These are phyloP conservation scores for Rhodocollybia butyracea DNA, from an alignment of 768 basidiomycete genomes.

Conservation along the genomic window DNA sequence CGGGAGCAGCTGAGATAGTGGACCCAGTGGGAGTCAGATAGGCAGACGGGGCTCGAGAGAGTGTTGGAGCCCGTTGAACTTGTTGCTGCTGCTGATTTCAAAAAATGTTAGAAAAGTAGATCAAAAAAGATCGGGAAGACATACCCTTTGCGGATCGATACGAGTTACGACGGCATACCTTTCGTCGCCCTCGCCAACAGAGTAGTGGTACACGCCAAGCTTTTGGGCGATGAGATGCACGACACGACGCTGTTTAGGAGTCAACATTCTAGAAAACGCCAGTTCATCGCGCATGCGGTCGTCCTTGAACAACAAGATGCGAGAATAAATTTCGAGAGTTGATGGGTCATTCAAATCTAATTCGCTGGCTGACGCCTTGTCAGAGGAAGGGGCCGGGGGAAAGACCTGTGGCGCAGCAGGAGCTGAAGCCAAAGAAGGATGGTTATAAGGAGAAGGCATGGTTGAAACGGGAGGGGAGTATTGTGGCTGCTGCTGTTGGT, in stretches of 20 bases:
- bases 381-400: conserved; percentile 58
- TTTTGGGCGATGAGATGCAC: conserved; percentile 97
- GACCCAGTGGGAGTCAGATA: conserved; percentile 60
- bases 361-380: conserved; percentile 64
- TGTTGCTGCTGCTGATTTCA: conserved; percentile 34
- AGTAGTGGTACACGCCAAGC: conserved; percentile 92
- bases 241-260: conserved; percentile 82
- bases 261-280: conserved; percentile 87
- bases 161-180: conserved; percentile 93
- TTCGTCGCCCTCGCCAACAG: conserved; percentile 89
- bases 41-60: conserved; percentile 79
- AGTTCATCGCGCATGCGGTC: conserved; percentile 97
- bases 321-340: conserved; percentile 95
- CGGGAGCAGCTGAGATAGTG: conserved; percentile 38
- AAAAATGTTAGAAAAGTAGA: conserved; percentile 1
- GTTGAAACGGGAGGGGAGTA: conserved; percentile 59
- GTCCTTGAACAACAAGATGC: conserved; percentile 95
- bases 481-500: conserved; percentile 50
- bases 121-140: conserved; percentile 23
- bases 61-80: conserved; percentile 51
- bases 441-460: conserved; percentile 45
- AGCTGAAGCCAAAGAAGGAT: conserved; percentile 46
- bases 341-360: conserved; percentile 95
- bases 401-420: conserved; percentile 52
- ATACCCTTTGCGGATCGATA: conserved; percentile 77